A percentile compares a stretch with the other conserved stretches of the same genome.
Evolutionary conservation across 176 grass and related monocot species (phyloP).

Genomic region (Oryza meyeriana): DNA sequence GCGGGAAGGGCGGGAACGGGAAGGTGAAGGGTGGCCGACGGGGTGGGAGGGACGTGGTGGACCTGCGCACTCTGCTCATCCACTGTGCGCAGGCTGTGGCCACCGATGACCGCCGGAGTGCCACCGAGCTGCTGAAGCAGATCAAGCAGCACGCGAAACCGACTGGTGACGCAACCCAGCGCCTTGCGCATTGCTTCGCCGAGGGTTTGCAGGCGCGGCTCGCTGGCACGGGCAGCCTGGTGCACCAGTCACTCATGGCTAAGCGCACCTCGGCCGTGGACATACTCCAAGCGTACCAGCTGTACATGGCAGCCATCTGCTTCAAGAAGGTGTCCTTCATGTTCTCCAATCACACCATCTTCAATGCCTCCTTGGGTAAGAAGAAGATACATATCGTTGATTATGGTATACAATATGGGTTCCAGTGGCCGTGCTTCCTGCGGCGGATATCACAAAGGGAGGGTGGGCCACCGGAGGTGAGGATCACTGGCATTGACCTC

Average conservation of each 20-base stretch:
- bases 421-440: slow-evolving; percentile 86
- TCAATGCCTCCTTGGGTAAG: slow-evolving; percentile 39
- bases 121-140: slow-evolving; percentile 73
- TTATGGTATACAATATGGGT: slow-evolving; percentile 68
- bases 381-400: slow-evolving; percentile 74
- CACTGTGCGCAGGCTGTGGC: slow-evolving; percentile 80
- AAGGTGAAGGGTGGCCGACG: slow-evolving; percentile 39
- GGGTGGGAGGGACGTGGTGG: slow-evolving; percentile 53
- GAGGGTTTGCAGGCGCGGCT: slow-evolving; percentile 74
- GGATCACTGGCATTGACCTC: slow-evolving; percentile 64
- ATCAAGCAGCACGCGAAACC: slow-evolving; percentile 57
- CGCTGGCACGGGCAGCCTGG: slow-evolving; percentile 56
- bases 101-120: slow-evolving; percentile 56
- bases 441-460: slow-evolving; percentile 28
- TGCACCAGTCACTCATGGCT: slow-evolving; percentile 66
- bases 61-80: slow-evolving; percentile 79
- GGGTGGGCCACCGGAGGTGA: slow-evolving; percentile 60
- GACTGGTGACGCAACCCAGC: slow-evolving; percentile 59
- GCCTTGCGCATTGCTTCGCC: slow-evolving; percentile 69
- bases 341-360: slow-evolving; percentile 59
- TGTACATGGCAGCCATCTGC: slow-evolving; percentile 81
- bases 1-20: slow-evolving; percentile 11
- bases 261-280: slow-evolving; percentile 42
- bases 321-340: slow-evolving; percentile 64
- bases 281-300: slow-evolving; percentile 64